Evolutionary conservation across 2,329 filamentous ascomycete species (phyloP).

Genomic region (Talaromyces albobiverticillius): DNA sequence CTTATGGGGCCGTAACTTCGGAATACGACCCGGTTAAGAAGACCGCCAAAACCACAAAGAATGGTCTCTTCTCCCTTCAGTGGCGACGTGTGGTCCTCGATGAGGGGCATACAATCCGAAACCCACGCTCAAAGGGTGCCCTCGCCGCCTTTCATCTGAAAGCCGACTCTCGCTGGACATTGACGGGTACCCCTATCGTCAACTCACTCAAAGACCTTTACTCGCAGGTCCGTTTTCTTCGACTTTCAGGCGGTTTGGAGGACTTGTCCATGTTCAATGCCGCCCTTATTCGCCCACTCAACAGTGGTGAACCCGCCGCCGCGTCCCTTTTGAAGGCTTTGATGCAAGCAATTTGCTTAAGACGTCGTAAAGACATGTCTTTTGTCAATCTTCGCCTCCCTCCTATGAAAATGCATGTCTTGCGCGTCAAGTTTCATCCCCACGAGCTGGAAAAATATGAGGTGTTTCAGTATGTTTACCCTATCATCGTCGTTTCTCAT

Average conservation of each 20-base stretch:
- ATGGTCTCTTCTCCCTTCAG: conserved; percentile 60
- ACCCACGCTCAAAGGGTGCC: conserved; percentile 69
- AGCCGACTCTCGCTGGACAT: conserved; percentile 72
- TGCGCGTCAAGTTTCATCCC: conserved; percentile 68
- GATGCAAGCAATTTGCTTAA: conserved; percentile 76
- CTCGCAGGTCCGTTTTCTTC: conserved; percentile 73
- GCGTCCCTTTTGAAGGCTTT: conserved; percentile 68
- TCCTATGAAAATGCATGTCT: conserved; percentile 71
- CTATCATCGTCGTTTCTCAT: neutral
- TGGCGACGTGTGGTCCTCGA: conserved; percentile 81
- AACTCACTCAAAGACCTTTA: conserved; percentile 80
- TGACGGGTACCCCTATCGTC: conserved; percentile 79
- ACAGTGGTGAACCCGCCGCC: conserved; percentile 54
- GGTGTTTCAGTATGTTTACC: conserved; percentile 58
- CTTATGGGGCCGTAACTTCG: conserved; percentile 71
- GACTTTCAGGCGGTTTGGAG: conserved; percentile 72
- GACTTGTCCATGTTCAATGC: conserved; percentile 70
- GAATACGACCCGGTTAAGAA: conserved; percentile 55
- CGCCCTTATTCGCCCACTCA: conserved; percentile 67
- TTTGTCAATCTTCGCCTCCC: conserved; percentile 82
- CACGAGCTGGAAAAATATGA: conserved; percentile 78
- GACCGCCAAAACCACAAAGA: conserved; percentile 34
- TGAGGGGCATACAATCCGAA: conserved; percentile 80
- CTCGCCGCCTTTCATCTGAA: conserved; percentile 65
- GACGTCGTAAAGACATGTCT: conserved; percentile 82